Evolutionary conservation across 768 basidiomycete genomes (phyloP), one percentile per base, ranked within the genome.

Genomic region (Collybiopsis confluens): DNA sequence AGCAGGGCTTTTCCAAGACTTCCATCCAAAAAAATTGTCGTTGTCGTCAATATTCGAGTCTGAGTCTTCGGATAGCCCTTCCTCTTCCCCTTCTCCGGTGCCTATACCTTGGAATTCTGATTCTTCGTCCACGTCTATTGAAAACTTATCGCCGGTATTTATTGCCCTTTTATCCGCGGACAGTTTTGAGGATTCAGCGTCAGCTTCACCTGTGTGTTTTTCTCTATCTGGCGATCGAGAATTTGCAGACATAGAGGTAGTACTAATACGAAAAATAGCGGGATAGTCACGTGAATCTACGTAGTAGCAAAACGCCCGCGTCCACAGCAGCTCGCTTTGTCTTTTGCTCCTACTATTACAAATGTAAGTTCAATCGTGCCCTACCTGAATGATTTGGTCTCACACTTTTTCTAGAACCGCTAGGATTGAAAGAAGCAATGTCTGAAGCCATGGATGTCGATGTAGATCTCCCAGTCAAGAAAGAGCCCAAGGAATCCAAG

Each of bases 371-470:
- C n/a, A 5, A 30, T 27, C 8, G 7, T 33, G 18, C 10, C n/a
- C 20, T 30, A 33, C 33, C 16, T 20, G 27, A 9, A 28, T 30
- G 24, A 33, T 11, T 18, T 18, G n/a, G 9, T 33, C 33, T 33
- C 30, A 33, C n/a, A 33, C 6, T 20, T 11, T 23, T 18, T 7
- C 26, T 28, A 23, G 15, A 16, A 15, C 28, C 27, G 20, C 18
- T 18, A 10, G n/a, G 9, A 35, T 8, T 3, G 27, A 33, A 2
- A 28, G 8, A 37, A 40, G 67, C 54, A 54, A 83, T 83, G 81
- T 77, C 81, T 27, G 82, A 81, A 46, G 90, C 87, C 52, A 86
- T 92, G 66, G 91, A 92, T 56, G 73, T 80, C 20, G 82, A 92
- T 56, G 73, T 80, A 20, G 82, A 82, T 61, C 64, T 72, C 23